Conservation (phyloP, 495 filamentous ascomycete genomes). For the Tetracladium setigerum region DNA sequence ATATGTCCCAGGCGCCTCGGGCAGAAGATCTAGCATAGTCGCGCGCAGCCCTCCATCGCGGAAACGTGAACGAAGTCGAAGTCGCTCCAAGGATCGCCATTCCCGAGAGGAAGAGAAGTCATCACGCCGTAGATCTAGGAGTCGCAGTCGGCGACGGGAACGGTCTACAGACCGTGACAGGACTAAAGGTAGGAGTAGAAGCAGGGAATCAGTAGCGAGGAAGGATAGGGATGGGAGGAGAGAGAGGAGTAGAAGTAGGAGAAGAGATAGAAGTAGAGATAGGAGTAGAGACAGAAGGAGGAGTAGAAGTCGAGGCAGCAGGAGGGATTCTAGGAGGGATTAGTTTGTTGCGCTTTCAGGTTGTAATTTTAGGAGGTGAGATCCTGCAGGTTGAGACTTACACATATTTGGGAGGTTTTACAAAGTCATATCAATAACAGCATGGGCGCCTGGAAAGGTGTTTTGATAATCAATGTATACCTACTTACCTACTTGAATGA, state of each 20-base stretch:
- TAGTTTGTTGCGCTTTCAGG: too few relatives aligned
- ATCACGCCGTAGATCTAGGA: neutral
- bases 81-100: neutral
- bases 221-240: conserved; percentile 15
- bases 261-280: conserved; percentile 15
- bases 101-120: neutral
- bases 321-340: conserved; percentile 18
- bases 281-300: conserved; percentile 25
- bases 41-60: conserved; percentile 1
- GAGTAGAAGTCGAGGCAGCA: conserved; percentile 23
- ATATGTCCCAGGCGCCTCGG: conserved; percentile 37
- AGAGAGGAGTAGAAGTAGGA: conserved; percentile 20
- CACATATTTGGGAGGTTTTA: too few relatives aligned
- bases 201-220: conserved; percentile 16
- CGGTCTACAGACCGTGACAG: conserved; percentile 5
- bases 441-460: too few relatives aligned
- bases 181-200: conserved; percentile 23
- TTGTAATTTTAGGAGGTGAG: conserved; percentile 7
- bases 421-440: too few relatives aligned
- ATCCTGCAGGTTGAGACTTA: neutral
- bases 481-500: too few relatives aligned
- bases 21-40: conserved; percentile 3
- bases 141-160: neutral
- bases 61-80: conserved; percentile 2
- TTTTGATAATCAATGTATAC: too few relatives aligned